Conservation (phyloP, 306 rosid genomes). For the Citrullus mucosospermus region DNA sequence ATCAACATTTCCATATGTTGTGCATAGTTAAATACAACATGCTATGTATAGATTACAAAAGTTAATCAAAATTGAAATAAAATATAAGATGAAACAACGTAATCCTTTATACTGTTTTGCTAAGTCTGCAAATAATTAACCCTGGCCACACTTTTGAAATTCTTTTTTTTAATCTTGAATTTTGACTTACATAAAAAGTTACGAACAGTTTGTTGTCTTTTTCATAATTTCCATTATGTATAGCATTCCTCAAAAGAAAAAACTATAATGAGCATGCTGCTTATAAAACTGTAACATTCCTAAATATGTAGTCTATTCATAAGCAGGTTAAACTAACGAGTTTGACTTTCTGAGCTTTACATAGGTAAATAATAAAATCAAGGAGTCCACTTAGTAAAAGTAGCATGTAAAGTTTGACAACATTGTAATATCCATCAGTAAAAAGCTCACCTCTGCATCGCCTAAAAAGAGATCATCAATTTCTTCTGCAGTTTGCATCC, state of each 20-base stretch:
- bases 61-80: background rate
- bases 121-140: background rate
- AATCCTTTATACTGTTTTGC: background rate
- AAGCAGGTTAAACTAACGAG: background rate
- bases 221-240: background rate
- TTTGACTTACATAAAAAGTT: background rate
- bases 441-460: conserved; percentile 65
- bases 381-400: background rate
- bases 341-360: background rate
- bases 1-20: background rate
- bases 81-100: background rate
- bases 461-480: conserved; percentile 77
- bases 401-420: background rate
- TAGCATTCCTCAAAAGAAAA: background rate
- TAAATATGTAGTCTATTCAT: background rate
- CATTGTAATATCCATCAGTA: background rate
- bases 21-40: background rate
- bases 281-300: background rate
- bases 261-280: background rate
- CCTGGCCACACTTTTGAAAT: background rate
- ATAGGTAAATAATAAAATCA: background rate
- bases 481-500: conserved; percentile 78
- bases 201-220: background rate
- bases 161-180: background rate
- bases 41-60: background rate